Conservation (phyloP, 345 rosid genomes). For the Raphanus raphanistrum region DNA sequence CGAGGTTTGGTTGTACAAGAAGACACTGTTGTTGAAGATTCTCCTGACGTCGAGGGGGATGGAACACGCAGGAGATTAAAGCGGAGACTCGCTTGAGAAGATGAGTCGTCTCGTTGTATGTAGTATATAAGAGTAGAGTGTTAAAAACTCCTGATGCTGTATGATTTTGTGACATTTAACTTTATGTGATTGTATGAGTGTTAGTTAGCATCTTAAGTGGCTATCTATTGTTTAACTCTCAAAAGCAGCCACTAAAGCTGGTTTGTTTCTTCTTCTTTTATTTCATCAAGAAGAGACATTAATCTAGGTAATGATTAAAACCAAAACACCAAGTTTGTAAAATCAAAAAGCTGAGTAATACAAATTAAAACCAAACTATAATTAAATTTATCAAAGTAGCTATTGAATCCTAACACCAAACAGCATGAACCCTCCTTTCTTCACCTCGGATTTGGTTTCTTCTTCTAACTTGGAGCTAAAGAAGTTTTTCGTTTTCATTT, state of each 20-base stretch:
- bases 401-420: slow-evolving; percentile 55
- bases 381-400: not conserved
- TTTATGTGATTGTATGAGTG: not conserved
- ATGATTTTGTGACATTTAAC: slow-evolving; percentile 19
- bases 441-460: slow-evolving; percentile 27
- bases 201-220: not conserved
- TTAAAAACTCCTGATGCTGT: not conserved
- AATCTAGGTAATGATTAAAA: slow-evolving; percentile 11
- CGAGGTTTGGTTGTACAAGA: slow-evolving; percentile 60
- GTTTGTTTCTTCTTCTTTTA: not conserved
- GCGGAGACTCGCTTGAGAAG: slow-evolving; percentile 48
- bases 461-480: slow-evolving; percentile 29
- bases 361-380: slow-evolving; percentile 28
- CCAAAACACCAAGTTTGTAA: slow-evolving; percentile 6
- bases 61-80: slow-evolving; percentile 47
- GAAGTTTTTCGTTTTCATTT: slow-evolving; percentile 9
- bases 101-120: not conserved
- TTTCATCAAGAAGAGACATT: not conserved
- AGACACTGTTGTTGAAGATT: slow-evolving; percentile 54
- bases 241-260: not conserved
- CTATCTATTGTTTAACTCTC: not conserved
- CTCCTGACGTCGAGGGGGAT: slow-evolving; percentile 37
- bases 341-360: not conserved
- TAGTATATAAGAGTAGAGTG: slow-evolving; percentile 18
- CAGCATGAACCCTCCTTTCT: slow-evolving; percentile 42